These are phyloP conservation scores for Candida easanensis DNA, from an alignment of 805 yeast species.

Conservation along the genomic window DNA sequence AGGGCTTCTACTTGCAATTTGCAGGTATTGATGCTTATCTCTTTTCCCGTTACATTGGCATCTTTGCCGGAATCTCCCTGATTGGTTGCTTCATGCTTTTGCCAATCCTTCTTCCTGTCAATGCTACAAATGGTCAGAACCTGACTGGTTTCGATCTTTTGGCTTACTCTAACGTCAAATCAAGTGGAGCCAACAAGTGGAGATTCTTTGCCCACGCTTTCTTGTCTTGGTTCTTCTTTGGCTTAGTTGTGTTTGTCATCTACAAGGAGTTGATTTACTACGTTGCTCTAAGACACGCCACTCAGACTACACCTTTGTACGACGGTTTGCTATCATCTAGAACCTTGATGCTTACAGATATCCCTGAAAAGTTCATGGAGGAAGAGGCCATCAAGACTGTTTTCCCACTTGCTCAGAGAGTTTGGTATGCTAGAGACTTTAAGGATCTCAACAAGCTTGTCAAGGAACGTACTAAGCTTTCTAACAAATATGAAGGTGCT, in stretches of 20 bases:
- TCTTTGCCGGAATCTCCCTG: conserved; percentile 37
- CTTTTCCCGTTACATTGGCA: conserved; percentile 60
- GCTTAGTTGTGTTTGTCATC: conserved; percentile 58
- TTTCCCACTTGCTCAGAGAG: conserved; percentile 60
- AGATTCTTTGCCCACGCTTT: conserved; percentile 74
- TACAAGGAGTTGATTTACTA: conserved; percentile 75
- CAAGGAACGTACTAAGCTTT: conserved; percentile 61
- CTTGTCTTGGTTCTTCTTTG: conserved; percentile 71
- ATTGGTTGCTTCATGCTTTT: conserved; percentile 19
- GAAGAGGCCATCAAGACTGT: conserved; percentile 51
- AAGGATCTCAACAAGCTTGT: conserved; percentile 52
- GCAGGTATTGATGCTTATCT: conserved; percentile 77
- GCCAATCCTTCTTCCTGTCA: conserved; percentile 70
- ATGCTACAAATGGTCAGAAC: conserved; percentile 64
- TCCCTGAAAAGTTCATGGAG: conserved; percentile 42
- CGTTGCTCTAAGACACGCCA: conserved; percentile 66
- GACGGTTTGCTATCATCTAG: conserved; percentile 67
- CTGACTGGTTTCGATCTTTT: conserved; percentile 60
- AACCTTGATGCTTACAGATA: conserved; percentile 69
- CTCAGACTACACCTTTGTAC: conserved; percentile 70
- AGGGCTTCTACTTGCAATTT: conserved; percentile 62
- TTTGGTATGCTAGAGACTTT: conserved; percentile 66
- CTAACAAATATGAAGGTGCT: conserved; percentile 62
- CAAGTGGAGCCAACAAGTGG: conserved; percentile 42
- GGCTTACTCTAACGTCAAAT: conserved; percentile 56